Evolutionary conservation across 2,329 filamentous ascomycete genomes (phyloP), one percentile per base, ranked within the genome.

Genomic region (Sporothrix phasma): DNA sequence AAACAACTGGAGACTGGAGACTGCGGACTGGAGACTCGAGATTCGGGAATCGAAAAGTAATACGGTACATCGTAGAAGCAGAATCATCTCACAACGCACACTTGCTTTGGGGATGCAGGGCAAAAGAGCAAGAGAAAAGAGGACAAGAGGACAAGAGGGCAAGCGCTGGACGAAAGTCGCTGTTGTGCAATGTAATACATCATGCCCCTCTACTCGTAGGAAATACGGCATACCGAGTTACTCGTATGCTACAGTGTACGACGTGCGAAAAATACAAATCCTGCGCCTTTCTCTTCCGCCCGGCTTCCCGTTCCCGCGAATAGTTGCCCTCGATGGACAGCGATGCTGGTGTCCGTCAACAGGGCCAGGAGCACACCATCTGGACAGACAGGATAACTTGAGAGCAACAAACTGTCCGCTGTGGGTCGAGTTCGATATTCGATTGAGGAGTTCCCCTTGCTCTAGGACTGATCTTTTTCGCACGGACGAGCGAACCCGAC

Each of bases 241-340:
- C 8, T n/a, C 31, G 34, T 31, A 39, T 15, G 24, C 31, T 54
- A 19, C 47, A 34, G 47, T 51, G 31, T 13, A 13, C 47, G 11
- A 11, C 41, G 7, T 7, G 5, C 17, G 17, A 15, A 17, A n/a
- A 15, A 41, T 37, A 13, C 10, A 3, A 41, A 41, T 15, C n/a
- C n/a, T n/a, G 5, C 17, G 17, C 39, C 39, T 6, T 43, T 17
- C 39, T n/a, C 4, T 13, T 29, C 31, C 51, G n/a, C 31, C n/a
- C n/a, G n/a, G n/a, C n/a, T n/a, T n/a, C n/a, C n/a, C n/a, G n/a
- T n/a, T n/a, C n/a, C n/a, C n/a, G n/a, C n/a, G 31, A 56, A 56
- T 37, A 56, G 31, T 56, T 56, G 51, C n/a, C 31, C 31, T 56
- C 31, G n/a, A 29, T 56, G 51, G 51, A 56, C n/a, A n/a, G 51